Base-by-base conservation (phyloP, 768 basidiomycete species). In the Lyophyllum atratum region DNA sequence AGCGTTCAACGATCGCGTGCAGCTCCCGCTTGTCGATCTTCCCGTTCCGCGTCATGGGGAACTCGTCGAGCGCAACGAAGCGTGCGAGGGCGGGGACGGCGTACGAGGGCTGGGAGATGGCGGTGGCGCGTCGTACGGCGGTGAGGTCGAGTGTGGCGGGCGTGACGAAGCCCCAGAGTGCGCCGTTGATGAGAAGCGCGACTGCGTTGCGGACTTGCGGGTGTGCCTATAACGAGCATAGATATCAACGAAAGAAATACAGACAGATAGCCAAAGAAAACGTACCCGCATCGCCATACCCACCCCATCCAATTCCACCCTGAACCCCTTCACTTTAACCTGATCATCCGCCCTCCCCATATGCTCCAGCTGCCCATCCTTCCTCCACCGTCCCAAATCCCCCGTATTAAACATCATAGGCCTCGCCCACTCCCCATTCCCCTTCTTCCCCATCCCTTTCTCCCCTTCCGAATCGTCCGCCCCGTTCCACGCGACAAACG, bases 321-420 rank as follows among this genome's bases (percentile, higher is more conserved):
- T 80, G 72, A 86, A 86, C 4, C 84, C 85, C 76, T 84, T 84
- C 64, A 86, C 74, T 66, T 86, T 86, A 47, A 86, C 83, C 65
- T 86, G 85, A 59, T 86, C 83, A 61, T 87, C 85, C 31, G 82
- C 76, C 31, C 85, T 74, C 12, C 85, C 85, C 21, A 85, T 74
- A 59, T 82, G 82, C 54, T 85, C 82, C 21, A 87, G 68, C 21
- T 76, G 76, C 2, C 85, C 85, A 56, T 82, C 80, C 6, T 70
- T 61, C 42, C 73, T 68, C 83, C 83, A 85, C 45, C 79, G 75
- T 70, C 77, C 83, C 14, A 87, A 73, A 64, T 85, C 85, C 1
- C 84, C 83, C 22, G 85, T 87, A 59, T 85, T 85, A 66, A 84
- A 86, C 85, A 87, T 87, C 64, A 79, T 70, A 12, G 60, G 57